Conservation (phyloP, 768 basidiomycete species). For the Kwoniella pini region DNA sequence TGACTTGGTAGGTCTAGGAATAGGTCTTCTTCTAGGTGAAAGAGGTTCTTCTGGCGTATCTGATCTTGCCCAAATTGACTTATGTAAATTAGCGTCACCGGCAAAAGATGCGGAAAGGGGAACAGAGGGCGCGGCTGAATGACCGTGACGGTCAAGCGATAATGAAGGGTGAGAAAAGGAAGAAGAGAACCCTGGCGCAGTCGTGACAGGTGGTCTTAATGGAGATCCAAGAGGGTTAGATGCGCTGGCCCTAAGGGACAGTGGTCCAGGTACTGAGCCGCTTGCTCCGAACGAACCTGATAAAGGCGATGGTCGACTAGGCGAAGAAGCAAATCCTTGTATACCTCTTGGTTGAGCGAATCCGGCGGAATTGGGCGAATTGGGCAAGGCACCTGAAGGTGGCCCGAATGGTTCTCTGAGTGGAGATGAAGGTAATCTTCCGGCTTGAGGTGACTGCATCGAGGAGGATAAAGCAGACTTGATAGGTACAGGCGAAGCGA, state of each 20-base stretch:
- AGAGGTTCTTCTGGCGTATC: conserved; percentile 36
- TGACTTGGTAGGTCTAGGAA: conserved; percentile 17
- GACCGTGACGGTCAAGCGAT: conserved; percentile 6
- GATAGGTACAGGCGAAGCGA: conserved; percentile 43
- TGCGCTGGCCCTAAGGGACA: conserved; percentile 29
- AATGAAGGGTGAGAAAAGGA: conserved; percentile 41
- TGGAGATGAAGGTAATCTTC: conserved; percentile 36
- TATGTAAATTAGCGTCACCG: conserved; percentile 21
- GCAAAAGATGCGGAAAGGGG: conserved; percentile 49
- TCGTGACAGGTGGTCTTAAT: conserved; percentile 35
- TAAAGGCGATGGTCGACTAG: conserved; percentile 50
- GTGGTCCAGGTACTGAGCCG: conserved; percentile 52
- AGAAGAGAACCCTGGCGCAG: conserved; percentile 30
- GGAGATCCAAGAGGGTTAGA: conserved; percentile 29
- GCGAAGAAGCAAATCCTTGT: conserved; percentile 39
- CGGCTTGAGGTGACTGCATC: conserved; percentile 37
- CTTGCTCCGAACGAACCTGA: conserved; percentile 56
- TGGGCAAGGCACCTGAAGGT: conserved; percentile 33
- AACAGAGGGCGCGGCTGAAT: background rate
- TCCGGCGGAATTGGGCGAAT: conserved; percentile 37
- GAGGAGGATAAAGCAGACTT: conserved; percentile 39
- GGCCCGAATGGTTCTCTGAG: conserved; percentile 49
- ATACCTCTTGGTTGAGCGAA: conserved; percentile 29
- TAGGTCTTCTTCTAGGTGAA: conserved; percentile 33
- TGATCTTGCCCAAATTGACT: conserved; percentile 42